Conservation (phyloP, 139 green algal species). For the Coelastrella sp. region DNA sequence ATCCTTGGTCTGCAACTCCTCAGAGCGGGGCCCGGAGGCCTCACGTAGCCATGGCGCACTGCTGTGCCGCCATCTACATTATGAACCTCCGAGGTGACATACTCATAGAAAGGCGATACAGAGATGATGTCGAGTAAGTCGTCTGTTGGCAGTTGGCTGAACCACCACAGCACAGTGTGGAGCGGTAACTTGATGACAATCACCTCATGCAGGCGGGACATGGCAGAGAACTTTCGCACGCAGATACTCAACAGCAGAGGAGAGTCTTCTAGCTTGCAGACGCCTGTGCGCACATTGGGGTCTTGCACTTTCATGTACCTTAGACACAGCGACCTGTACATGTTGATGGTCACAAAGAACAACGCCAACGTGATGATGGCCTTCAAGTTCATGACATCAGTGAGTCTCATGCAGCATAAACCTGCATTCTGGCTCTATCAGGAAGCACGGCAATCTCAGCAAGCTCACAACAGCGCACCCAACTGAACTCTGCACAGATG, state of each 20-base stretch:
- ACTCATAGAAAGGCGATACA: conserved; percentile 91
- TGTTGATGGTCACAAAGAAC: conserved; percentile 89
- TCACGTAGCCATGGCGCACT: conserved; percentile 46
- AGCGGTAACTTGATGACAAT: too few species aligned
- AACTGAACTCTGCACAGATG: too few species aligned
- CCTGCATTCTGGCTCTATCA: too few species aligned
- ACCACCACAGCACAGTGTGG: not conserved
- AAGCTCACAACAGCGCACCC: too few species aligned
- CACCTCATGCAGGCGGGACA: conserved; percentile 71
- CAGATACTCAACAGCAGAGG: conserved; percentile 88
- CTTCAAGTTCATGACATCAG: conserved; percentile 92
- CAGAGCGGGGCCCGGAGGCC: not conserved
- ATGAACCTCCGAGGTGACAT: conserved; percentile 94
- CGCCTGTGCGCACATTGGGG: conserved; percentile 87
- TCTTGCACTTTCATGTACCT: conserved; percentile 90
- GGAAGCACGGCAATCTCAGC: too few species aligned
- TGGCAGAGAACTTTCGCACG: conserved; percentile 90
- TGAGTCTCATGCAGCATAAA: too few species aligned
- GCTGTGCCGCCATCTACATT: conserved; percentile 88
- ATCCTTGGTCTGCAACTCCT: conserved; percentile 1
- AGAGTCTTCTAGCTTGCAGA: conserved; percentile 54
- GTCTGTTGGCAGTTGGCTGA: conserved; percentile 9
- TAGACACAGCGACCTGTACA: conserved; percentile 90
- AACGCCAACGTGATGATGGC: conserved; percentile 95
- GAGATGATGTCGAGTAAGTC: conserved; percentile 93